phyloP scores from a whole-genome alignment of 768 basidiomycete species.

The Boletus tylopilopsis region DNA sequence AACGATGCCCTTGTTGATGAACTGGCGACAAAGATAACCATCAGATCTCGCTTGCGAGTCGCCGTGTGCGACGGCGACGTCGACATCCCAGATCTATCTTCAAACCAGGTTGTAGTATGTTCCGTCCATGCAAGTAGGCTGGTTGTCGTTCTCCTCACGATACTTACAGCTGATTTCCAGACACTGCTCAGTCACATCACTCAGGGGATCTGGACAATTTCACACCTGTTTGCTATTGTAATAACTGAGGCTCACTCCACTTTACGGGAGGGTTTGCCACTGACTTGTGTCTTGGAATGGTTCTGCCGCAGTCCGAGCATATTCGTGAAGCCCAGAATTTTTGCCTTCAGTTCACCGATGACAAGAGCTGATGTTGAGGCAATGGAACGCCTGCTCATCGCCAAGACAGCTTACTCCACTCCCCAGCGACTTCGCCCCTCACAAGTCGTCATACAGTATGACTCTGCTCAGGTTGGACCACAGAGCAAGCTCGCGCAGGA shows the following conservation, averaged over 20 bases:
- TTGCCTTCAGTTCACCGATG: slow-evolving; percentile 35
- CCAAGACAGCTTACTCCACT: slow-evolving; percentile 37
- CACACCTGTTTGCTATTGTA: slow-evolving; percentile 43
- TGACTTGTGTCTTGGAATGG: slow-evolving; percentile 43
- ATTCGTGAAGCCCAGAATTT: slow-evolving; percentile 39
- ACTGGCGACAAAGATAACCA: slow-evolving; percentile 12
- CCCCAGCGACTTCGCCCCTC: slow-evolving; percentile 37
- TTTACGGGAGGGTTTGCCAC: slow-evolving; percentile 36
- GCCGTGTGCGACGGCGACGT: slow-evolving; percentile 9
- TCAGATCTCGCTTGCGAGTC: slow-evolving; percentile 16
- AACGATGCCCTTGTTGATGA: slow-evolving; percentile 10
- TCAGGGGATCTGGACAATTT: slow-evolving; percentile 37
- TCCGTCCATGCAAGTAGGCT: slow-evolving; percentile 36
- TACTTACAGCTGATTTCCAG: slow-evolving; percentile 25
- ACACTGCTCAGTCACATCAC: slow-evolving; percentile 38
- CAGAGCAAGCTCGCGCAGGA: slow-evolving; percentile 45
- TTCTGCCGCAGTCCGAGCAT: slow-evolving; percentile 39
- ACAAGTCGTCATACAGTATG: slow-evolving; percentile 56
- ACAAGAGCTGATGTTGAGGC: slow-evolving; percentile 31
- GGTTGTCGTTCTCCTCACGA: not conserved
- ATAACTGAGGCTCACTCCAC: slow-evolving; percentile 40
- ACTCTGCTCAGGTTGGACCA: slow-evolving; percentile 29
- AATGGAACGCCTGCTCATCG: slow-evolving; percentile 39
- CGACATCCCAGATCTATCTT: slow-evolving; percentile 17
- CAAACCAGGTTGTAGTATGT: slow-evolving; percentile 38